Percentiles rank a stretch among this genome's conserved stretches.
These are phyloP conservation scores for Solioccasus polychromus DNA, from an alignment of 768 basidiomycete genomes.

Conservation along the genomic window DNA sequence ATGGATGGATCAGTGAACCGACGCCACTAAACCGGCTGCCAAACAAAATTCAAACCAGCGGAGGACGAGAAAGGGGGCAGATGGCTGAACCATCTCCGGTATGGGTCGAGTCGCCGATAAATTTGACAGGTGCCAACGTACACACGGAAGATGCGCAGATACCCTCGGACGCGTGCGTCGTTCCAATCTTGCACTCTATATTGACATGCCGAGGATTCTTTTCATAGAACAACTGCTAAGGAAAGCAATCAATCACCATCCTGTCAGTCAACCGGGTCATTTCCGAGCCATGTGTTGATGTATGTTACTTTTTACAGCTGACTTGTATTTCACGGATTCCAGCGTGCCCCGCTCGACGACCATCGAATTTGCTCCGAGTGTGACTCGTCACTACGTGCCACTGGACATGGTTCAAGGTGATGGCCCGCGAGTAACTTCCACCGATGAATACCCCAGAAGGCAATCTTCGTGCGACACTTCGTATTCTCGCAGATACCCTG, in stretches of 20 bases:
- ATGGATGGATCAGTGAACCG: constrained; percentile 63
- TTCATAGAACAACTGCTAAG: constrained; percentile 37
- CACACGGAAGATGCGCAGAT: not conserved
- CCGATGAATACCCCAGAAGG: constrained; percentile 8
- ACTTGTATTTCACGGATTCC: constrained; percentile 3
- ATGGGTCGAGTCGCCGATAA: not conserved
- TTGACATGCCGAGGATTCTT: constrained; percentile 10
- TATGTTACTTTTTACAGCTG: constrained; percentile 9
- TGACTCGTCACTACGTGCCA: constrained; percentile 26
- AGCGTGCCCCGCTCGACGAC: constrained; percentile 43
- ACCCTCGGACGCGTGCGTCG: constrained; percentile 9
- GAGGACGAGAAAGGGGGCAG: constrained; percentile 2
- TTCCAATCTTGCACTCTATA: not conserved
- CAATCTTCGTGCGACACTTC: constrained; percentile 6
- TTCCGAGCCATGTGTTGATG: not conserved
- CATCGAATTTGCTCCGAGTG: constrained; percentile 49
- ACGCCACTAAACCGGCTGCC: constrained; percentile 23
- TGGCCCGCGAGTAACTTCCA: not conserved
- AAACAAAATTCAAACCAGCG: constrained; percentile 1
- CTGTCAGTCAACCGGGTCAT: constrained; percentile 9
- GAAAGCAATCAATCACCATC: not conserved
- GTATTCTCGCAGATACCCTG: constrained; percentile 15
- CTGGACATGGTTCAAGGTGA: constrained; percentile 22
- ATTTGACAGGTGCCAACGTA: not conserved
- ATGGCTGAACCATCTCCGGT: constrained; percentile 4